phyloP scores from a whole-genome alignment of 2,329 filamentous ascomycete genomes.

The Cordyceps cateniannulata region DNA sequence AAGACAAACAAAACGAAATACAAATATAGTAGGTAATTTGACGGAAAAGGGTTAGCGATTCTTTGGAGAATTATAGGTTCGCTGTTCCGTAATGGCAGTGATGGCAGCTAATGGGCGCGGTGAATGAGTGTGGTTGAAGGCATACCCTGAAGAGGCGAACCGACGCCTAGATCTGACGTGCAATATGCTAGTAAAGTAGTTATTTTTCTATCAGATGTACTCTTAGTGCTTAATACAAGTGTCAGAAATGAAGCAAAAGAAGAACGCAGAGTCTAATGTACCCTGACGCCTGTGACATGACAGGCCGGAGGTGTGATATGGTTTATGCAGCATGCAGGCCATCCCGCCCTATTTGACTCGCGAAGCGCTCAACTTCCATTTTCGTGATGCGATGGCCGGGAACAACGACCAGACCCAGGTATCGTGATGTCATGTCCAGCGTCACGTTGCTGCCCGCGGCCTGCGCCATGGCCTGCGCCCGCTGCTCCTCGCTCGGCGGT shows the following conservation, averaged over 20 bases:
- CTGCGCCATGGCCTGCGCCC: conserved; percentile 30
- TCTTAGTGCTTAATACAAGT: conserved; percentile 24
- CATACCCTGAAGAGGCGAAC: conserved; percentile 10
- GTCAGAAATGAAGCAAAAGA: not conserved
- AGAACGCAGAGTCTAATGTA: not conserved
- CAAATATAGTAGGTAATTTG: conserved; percentile 7
- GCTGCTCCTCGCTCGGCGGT: conserved; percentile 51
- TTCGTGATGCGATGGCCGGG: conserved; percentile 79
- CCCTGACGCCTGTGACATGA: not conserved
- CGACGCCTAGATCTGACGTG: conserved; percentile 10
- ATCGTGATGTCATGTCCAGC: conserved; percentile 74
- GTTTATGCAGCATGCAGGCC: not conserved
- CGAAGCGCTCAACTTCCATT: conserved; percentile 80
- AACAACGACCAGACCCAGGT: conserved; percentile 82
- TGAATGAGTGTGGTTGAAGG: conserved; percentile 2
- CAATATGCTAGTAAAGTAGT: conserved; percentile 11
- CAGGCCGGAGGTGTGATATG: not conserved
- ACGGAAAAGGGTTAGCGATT: conserved; percentile 6
- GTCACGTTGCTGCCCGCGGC: conserved; percentile 40
- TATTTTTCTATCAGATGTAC: conserved; percentile 16
- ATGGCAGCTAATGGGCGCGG: conserved; percentile 1
- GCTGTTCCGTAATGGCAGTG: conserved; percentile 10
- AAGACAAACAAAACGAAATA: not conserved
- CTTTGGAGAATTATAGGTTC: not conserved
- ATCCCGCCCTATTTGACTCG: conserved; percentile 40